Evolutionary conservation across 306 rosid genomes (phyloP).

Genomic region (Cucumis melo): DNA sequence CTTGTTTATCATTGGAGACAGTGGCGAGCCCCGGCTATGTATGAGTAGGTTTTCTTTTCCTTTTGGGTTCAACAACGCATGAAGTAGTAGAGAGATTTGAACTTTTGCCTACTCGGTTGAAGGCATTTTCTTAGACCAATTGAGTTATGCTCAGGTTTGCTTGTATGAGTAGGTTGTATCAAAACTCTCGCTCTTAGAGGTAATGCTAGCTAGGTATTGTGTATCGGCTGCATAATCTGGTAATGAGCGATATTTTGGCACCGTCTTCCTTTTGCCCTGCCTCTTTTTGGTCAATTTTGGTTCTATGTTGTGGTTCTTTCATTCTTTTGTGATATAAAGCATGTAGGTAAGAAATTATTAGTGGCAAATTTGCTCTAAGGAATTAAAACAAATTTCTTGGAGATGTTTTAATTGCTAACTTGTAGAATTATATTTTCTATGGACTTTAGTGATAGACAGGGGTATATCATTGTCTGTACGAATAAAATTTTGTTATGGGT

Average conservation of each 20-base stretch:
- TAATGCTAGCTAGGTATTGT: background rate
- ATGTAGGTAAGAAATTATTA: background rate
- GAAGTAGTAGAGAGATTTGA: background rate
- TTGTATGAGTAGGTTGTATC: background rate
- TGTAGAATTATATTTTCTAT: no score
- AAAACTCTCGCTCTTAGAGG: background rate
- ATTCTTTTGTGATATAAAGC: background rate
- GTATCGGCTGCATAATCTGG: background rate
- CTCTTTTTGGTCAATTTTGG: background rate
- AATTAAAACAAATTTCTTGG: background rate
- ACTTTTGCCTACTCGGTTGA: background rate
- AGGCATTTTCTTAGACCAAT: no score
- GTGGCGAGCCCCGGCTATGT: background rate
- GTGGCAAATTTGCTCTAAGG: background rate
- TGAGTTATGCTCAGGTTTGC: background rate
- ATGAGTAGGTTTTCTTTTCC: background rate
- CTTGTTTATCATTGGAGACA: background rate
- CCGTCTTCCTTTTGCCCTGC: background rate
- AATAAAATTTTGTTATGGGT: no score
- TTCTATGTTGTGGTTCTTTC: background rate
- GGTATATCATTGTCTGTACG: no score
- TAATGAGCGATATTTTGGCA: background rate
- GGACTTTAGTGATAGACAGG: no score
- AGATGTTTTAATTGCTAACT: no score
- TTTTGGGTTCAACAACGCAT: background rate